These are phyloP conservation scores for Arthrobotrys pseudoclavata DNA, from an alignment of 2,329 filamentous ascomycete species.

Conservation along the genomic window DNA sequence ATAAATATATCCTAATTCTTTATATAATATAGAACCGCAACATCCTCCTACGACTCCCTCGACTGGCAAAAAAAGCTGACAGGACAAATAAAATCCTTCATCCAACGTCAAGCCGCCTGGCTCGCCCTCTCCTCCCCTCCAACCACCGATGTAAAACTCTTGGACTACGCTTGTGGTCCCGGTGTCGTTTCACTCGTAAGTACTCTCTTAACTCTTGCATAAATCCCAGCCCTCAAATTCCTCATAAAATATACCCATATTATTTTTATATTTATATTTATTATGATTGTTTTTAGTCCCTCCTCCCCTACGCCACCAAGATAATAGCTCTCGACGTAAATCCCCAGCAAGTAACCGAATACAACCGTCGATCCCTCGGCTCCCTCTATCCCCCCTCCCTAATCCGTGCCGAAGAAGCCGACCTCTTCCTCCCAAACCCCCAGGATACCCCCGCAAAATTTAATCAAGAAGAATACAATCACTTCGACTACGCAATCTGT, in stretches of 20 bases:
- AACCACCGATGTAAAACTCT: conserved; percentile 21
- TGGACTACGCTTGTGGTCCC: conserved; percentile 57
- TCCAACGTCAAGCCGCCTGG: conserved; percentile 35
- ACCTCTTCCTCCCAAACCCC: conserved; percentile 30
- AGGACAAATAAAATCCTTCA: conserved; percentile 32
- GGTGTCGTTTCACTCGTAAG: conserved; percentile 48
- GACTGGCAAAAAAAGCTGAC: conserved; percentile 55
- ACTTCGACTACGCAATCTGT: conserved; percentile 52
- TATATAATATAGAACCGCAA: conserved; percentile 34
- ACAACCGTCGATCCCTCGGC: conserved; percentile 42
- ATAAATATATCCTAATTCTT: neutral
- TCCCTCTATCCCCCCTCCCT: conserved; percentile 23
- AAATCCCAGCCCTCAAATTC: no score
- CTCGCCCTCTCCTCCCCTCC: conserved; percentile 49
- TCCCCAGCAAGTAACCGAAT: conserved; percentile 53
- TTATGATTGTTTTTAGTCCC: neutral
- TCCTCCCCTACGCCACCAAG: conserved; percentile 47
- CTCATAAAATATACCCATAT: neutral
- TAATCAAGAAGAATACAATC: conserved; percentile 20
- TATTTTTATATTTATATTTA: conserved; percentile 1
- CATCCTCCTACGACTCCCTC: conserved; percentile 54
- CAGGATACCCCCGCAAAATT: conserved; percentile 5
- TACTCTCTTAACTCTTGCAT: neutral
- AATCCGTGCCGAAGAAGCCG: conserved; percentile 29
- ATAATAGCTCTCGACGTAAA: conserved; percentile 47